Evolutionary conservation across 1,284 basidiomycete species (phyloP).

Genomic region (Trametes sp.): DNA sequence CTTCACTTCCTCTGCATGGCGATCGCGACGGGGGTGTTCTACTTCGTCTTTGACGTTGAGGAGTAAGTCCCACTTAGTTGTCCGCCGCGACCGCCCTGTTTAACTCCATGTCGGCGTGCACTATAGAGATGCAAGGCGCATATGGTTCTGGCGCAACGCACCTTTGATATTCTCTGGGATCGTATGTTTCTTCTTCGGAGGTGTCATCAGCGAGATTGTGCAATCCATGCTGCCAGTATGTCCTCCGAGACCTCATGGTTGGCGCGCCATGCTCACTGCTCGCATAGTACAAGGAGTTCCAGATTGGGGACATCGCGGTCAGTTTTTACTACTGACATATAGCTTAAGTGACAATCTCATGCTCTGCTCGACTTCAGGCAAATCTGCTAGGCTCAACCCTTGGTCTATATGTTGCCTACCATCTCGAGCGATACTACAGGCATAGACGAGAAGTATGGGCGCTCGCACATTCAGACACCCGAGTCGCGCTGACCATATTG

Average conservation of each 20-base stretch:
- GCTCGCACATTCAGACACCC: background rate
- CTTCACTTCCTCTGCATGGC: slow-evolving; percentile 86
- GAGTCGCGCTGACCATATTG: background rate
- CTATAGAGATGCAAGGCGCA: slow-evolving; percentile 69
- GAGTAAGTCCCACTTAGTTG: slow-evolving; percentile 58
- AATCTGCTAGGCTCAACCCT: slow-evolving; percentile 82
- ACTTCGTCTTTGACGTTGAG: slow-evolving; percentile 88
- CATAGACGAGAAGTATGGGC: slow-evolving; percentile 71
- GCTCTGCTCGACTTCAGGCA: slow-evolving; percentile 55
- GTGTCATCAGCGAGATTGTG: slow-evolving; percentile 86
- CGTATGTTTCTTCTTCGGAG: slow-evolving; percentile 81
- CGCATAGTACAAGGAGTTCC: slow-evolving; percentile 77
- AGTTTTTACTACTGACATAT: slow-evolving; percentile 37
- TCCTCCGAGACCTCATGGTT: slow-evolving; percentile 8
- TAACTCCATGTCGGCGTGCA: background rate
- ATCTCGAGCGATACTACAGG: slow-evolving; percentile 78
- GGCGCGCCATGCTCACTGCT: background rate
- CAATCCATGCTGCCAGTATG: slow-evolving; percentile 82
- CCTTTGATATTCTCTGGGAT: slow-evolving; percentile 72
- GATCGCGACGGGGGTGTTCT: slow-evolving; percentile 83
- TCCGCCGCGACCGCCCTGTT: background rate
- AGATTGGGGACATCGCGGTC: slow-evolving; percentile 79
- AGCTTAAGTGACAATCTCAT: slow-evolving; percentile 71
- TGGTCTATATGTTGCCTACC: slow-evolving; percentile 72
- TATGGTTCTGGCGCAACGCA: slow-evolving; percentile 88